phyloP scores from a whole-genome alignment of 768 basidiomycete genomes.

The Phanerochaete sordida region DNA sequence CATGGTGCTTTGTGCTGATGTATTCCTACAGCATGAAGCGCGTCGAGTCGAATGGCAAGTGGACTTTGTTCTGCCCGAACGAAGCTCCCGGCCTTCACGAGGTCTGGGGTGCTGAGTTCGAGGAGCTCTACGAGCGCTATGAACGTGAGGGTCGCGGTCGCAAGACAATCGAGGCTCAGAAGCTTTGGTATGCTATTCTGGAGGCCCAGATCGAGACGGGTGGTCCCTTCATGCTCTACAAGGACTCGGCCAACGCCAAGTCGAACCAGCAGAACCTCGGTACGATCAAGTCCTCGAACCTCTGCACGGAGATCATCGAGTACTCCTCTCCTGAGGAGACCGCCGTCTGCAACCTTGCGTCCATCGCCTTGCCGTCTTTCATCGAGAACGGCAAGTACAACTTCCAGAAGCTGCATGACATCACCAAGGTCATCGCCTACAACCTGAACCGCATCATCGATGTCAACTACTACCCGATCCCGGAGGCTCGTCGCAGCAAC shows the following conservation, averaged over 20 bases:
- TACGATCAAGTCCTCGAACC: slow-evolving; percentile 98
- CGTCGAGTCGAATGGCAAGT: slow-evolving; percentile 83
- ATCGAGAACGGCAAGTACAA: slow-evolving; percentile 81
- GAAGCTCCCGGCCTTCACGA: slow-evolving; percentile 91
- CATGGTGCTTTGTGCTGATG: slow-evolving; percentile 4
- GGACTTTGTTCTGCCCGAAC: slow-evolving; percentile 97
- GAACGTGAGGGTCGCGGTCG: slow-evolving; percentile 87
- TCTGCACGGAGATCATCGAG: slow-evolving; percentile 99
- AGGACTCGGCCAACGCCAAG: slow-evolving; percentile 92
- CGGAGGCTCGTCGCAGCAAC: slow-evolving; percentile 89
- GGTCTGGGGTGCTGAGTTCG: slow-evolving; percentile 87
- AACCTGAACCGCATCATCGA: slow-evolving; percentile 96
- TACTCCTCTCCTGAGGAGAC: slow-evolving; percentile 97
- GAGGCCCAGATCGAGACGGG: slow-evolving; percentile 99
- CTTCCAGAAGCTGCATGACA: slow-evolving; percentile 93
- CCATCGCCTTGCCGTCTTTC: slow-evolving; percentile 91
- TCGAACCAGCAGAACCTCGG: slow-evolving; percentile 99
- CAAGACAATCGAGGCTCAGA: slow-evolving; percentile 88
- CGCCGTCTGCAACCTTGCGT: slow-evolving; percentile 98
- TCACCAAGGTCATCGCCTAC: slow-evolving; percentile 86
- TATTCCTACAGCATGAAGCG: slow-evolving; percentile 79
- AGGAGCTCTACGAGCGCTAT: slow-evolving; percentile 79
- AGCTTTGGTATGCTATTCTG: slow-evolving; percentile 96
- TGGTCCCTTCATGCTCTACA: slow-evolving; percentile 99
- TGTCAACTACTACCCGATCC: slow-evolving; percentile 92